phyloP scores from a whole-genome alignment of 495 filamentous ascomycete species.

The Geopyxis carbonaria region DNA sequence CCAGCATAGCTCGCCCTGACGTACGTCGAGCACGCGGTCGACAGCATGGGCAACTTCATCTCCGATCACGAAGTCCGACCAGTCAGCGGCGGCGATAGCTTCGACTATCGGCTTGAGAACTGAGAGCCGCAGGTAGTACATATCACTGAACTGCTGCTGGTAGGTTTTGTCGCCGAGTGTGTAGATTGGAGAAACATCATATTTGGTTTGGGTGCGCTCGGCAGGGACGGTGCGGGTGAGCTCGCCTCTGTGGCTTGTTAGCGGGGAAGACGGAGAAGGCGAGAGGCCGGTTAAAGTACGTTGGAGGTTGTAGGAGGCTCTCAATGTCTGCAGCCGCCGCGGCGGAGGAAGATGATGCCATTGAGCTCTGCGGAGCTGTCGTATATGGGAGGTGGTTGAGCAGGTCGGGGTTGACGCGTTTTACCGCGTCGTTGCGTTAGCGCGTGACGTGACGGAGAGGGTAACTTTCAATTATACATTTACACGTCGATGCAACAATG shows the following conservation, averaged over 20 bases:
- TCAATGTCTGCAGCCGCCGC: too few relatives aligned
- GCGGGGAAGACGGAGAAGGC: not conserved
- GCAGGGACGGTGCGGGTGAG: constrained; percentile 5
- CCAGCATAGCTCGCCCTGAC: constrained; percentile 93
- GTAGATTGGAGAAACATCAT: constrained; percentile 7
- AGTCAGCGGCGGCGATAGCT: constrained; percentile 50
- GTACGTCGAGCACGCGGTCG: constrained; percentile 80
- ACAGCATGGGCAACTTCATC: constrained; percentile 57
- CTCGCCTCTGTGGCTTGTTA: not conserved
- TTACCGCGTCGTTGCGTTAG: too few relatives aligned
- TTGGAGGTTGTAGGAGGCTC: too few relatives aligned
- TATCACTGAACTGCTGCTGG: constrained; percentile 87
- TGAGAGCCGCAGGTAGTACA: constrained; percentile 86
- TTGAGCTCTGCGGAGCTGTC: too few relatives aligned
- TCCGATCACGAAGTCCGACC: constrained; percentile 58
- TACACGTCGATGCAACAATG: too few relatives aligned
- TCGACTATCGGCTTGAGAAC: constrained; percentile 76
- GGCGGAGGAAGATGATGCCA: too few relatives aligned
- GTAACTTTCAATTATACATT: too few relatives aligned
- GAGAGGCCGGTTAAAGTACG: too few relatives aligned
- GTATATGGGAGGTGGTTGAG: too few relatives aligned
- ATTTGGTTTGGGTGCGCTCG: constrained; percentile 9
- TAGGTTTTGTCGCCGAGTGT: constrained; percentile 32
- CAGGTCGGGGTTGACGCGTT: too few relatives aligned
- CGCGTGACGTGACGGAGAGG: too few relatives aligned